Evolutionary conservation across 352 stramenopile genomes (phyloP).

Genomic region (Globisporangium cylindrosporum): DNA sequence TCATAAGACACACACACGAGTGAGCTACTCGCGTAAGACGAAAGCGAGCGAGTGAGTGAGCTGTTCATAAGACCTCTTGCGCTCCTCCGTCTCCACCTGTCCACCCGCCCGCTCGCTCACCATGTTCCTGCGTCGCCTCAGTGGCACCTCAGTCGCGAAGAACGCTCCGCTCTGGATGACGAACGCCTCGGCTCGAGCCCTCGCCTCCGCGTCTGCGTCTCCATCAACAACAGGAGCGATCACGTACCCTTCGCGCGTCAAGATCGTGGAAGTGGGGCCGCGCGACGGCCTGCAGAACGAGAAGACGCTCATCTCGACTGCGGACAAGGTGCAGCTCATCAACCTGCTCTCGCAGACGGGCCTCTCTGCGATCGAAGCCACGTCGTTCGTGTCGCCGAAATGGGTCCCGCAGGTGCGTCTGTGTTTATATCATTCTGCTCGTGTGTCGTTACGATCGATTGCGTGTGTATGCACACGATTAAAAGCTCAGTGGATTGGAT

Average conservation of each 20-base stretch:
- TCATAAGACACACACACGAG: not conserved
- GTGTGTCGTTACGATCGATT: not conserved
- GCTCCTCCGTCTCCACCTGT: not conserved
- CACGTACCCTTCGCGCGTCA: constrained; percentile 72
- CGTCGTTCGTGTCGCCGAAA: constrained; percentile 95
- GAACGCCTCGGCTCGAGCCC: not conserved
- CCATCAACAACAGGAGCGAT: not conserved
- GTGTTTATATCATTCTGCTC: not conserved
- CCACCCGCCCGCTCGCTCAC: too few species aligned
- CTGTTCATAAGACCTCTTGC: constrained; percentile 9
- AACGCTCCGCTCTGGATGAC: not conserved
- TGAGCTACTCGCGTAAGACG: not conserved
- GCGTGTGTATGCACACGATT: too few species aligned
- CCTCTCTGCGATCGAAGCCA: constrained; percentile 90
- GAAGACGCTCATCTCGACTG: constrained; percentile 78
- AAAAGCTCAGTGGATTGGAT: not conserved
- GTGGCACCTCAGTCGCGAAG: not conserved
- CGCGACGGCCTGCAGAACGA: constrained; percentile 97
- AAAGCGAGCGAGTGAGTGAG: not conserved
- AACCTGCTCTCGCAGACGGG: constrained; percentile 89
- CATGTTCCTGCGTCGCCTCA: constrained; percentile 1
- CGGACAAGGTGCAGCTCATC: constrained; percentile 92
- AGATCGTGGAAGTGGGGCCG: constrained; percentile 94
- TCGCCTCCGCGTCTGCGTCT: not conserved
- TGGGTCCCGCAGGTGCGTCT: constrained; percentile 91